These are phyloP conservation scores for Kwoniella pini DNA, from an alignment of 768 basidiomycete species.

Conservation along the genomic window DNA sequence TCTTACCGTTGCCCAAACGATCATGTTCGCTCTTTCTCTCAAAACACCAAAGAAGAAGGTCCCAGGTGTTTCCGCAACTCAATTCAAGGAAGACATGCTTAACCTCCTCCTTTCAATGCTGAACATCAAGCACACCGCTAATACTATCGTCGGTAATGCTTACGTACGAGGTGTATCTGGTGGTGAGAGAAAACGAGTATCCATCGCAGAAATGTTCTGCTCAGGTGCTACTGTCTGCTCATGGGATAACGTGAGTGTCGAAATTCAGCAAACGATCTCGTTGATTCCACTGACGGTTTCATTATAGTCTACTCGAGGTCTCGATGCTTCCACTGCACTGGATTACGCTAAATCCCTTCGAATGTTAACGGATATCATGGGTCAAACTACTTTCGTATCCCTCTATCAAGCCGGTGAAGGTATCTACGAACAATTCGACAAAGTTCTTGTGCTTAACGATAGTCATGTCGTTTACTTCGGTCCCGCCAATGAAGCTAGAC, in stretches of 20 bases:
- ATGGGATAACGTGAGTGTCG: conserved; percentile 65
- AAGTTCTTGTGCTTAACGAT: conserved; percentile 76
- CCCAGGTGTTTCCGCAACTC: conserved; percentile 58
- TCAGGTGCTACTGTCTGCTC: conserved; percentile 51
- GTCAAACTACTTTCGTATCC: conserved; percentile 66
- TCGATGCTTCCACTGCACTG: conserved; percentile 74
- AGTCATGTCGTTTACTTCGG: conserved; percentile 76
- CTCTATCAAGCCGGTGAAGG: conserved; percentile 80
- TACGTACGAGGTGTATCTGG: conserved; percentile 58
- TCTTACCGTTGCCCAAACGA: conserved; percentile 59
- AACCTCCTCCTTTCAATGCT: conserved; percentile 59
- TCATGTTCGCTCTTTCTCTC: conserved; percentile 63
- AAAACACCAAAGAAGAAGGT: conserved; percentile 66
- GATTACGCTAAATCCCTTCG: conserved; percentile 80
- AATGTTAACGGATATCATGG: conserved; percentile 69
- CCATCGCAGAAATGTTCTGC: conserved; percentile 57
- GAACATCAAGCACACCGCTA: conserved; percentile 59
- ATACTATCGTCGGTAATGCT: conserved; percentile 56
- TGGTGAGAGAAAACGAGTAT: conserved; percentile 59
- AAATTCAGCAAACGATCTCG: conserved; percentile 41
- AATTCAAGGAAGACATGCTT: conserved; percentile 57
- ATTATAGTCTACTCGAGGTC: conserved; percentile 39
- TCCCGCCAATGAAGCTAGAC: conserved; percentile 63
- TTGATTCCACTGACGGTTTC: no score
- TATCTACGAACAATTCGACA: conserved; percentile 67